Conservation (phyloP, 2,329 filamentous ascomycete genomes). For the Verticillium dahliae region DNA sequence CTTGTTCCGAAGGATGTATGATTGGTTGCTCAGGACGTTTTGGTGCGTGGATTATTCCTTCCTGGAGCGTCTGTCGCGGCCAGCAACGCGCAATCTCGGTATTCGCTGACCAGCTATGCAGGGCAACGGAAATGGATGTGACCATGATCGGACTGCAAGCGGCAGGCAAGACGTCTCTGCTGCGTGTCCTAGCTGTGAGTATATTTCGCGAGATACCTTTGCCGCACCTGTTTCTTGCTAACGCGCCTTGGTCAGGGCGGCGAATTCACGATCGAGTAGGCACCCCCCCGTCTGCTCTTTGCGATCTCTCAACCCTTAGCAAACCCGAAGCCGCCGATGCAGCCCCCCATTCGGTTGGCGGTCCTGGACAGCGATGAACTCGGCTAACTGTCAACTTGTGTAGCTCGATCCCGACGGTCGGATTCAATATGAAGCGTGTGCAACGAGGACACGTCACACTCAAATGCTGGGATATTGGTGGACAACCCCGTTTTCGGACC, state of each 20-base stretch:
- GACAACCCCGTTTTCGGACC: slow-evolving; percentile 90
- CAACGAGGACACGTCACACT: slow-evolving; percentile 97
- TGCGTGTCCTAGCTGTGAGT: slow-evolving; percentile 91
- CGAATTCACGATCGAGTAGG: slow-evolving; percentile 98
- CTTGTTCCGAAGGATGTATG: slow-evolving; percentile 90
- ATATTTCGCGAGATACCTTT: not conserved
- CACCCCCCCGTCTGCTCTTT: slow-evolving; percentile 20
- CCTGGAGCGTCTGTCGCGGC: not conserved
- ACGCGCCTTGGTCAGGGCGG: slow-evolving; percentile 61
- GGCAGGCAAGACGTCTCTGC: slow-evolving; percentile 91
- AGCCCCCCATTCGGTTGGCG: not conserved
- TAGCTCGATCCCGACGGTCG: slow-evolving; percentile 96
- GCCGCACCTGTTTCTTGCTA: slow-evolving; percentile 22
- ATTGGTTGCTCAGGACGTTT: slow-evolving; percentile 96
- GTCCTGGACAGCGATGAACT: slow-evolving; percentile 4
- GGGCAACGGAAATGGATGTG: slow-evolving; percentile 99
- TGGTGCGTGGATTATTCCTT: slow-evolving; percentile 56
- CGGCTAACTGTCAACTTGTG: slow-evolving; percentile 22
- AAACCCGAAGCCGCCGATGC: not conserved
- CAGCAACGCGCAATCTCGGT: not conserved
- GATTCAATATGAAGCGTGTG: slow-evolving; percentile 98
- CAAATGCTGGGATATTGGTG: slow-evolving; percentile 98
- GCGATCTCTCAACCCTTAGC: not conserved
- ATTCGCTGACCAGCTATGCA: slow-evolving; percentile 25
- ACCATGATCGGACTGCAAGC: slow-evolving; percentile 98